Base-by-base conservation (phyloP, 768 basidiomycete genomes). In the Galerina sulciceps region DNA sequence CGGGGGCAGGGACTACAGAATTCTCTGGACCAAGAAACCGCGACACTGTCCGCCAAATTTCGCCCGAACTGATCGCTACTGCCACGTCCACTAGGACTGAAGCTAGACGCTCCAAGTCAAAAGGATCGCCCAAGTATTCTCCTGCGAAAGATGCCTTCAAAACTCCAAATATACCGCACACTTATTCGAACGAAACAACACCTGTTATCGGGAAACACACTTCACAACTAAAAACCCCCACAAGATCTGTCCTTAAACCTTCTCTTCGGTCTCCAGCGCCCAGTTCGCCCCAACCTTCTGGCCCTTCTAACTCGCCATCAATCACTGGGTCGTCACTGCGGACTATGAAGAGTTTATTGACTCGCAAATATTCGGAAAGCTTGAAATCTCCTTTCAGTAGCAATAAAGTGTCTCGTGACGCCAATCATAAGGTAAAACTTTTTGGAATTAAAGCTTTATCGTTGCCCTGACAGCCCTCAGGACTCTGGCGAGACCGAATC, bases 231-330 rank as follows among this genome's bases (percentile, higher is more conserved):
- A 81, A 76, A 57, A 64, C 60, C 14, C 70, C 72, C 31, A 46
- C 64, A 6, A 79, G 74, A 63, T 65, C 71, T 34, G 64, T 70
- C 1, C 66, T 80, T 14, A 81, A 79, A 60, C 76, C 77, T 8
- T 71, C 76, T 34, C 64, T 80, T 45, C 72, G 75, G 17, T 67
- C 76, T 3, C 75, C 80, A 13, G 73, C 71, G 23, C 67, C 71
- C 1, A 75, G 71, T 60, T 37, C 66, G 2, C 48, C 55, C 5
- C 22, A 41, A 20, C 54, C 60, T 31, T 45, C 62, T 14, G 20
- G 15, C 49, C 5, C 53, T 18, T 17, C 58, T 9, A 22, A 5
- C 11, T 57, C 59, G 40, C 60, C 67, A 11, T 52, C 63, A 14
- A 49, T 60, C 5, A 45, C 67, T 10, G 63, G 63, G 10, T 60